Percentiles rank a stretch among this genome's conserved stretches.
phyloP scores from a whole-genome alignment of 2,329 filamentous ascomycete species.

The Alternaria dauci region DNA sequence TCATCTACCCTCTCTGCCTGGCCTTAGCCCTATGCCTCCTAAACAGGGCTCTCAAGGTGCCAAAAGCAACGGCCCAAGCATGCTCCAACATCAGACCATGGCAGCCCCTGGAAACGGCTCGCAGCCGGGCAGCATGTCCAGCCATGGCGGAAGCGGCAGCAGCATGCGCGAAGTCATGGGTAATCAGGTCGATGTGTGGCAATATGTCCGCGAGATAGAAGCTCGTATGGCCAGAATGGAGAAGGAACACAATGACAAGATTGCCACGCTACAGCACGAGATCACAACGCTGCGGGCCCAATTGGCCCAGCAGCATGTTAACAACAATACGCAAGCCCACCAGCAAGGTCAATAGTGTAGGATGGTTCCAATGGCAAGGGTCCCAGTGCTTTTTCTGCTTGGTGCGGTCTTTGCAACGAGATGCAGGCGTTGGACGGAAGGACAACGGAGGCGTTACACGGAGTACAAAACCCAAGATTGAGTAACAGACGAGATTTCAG shows the following conservation, averaged over 20 bases:
- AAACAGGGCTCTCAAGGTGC: slow-evolving; percentile 44
- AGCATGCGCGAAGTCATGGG: slow-evolving; percentile 74
- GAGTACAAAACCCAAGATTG: slow-evolving; percentile 22
- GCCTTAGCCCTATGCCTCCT: slow-evolving; percentile 48
- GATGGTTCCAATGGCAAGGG: not conserved
- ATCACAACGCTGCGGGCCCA: slow-evolving; percentile 51
- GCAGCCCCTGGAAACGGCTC: slow-evolving; percentile 52
- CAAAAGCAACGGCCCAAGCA: slow-evolving; percentile 48
- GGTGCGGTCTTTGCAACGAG: not conserved
- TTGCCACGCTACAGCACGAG: slow-evolving; percentile 56
- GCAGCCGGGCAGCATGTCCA: slow-evolving; percentile 61
- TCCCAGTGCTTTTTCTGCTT: slow-evolving; percentile 3
- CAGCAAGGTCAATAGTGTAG: slow-evolving; percentile 23
- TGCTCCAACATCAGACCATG: slow-evolving; percentile 53
- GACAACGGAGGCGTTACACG: slow-evolving; percentile 13
- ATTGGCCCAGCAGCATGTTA: slow-evolving; percentile 48
- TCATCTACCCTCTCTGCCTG: slow-evolving; percentile 55
- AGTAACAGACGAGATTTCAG: slow-evolving; percentile 19
- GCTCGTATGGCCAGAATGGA: slow-evolving; percentile 57
- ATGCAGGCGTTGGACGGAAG: slow-evolving; percentile 3
- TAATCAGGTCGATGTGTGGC: slow-evolving; percentile 68
- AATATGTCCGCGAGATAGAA: slow-evolving; percentile 76
- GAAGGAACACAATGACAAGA: slow-evolving; percentile 58
- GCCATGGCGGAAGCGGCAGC: slow-evolving; percentile 65
- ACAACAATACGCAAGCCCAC: slow-evolving; percentile 32